Base-by-base conservation (phyloP, 176 grass and related monocot species). In the Oryza australiensis region DNA sequence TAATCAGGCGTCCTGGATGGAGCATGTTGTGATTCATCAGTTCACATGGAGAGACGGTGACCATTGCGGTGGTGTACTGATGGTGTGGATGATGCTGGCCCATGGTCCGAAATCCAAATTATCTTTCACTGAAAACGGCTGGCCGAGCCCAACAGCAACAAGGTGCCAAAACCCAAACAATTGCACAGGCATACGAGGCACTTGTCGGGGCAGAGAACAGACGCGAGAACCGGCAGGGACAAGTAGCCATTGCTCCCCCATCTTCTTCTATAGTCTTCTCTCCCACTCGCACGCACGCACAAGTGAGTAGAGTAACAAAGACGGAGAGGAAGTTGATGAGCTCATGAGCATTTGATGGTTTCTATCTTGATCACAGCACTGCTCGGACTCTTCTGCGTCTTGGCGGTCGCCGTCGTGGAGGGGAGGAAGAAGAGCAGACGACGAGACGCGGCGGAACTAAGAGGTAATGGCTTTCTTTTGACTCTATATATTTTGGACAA, bases 341-440 rank as follows among this genome's bases (percentile, higher is more conserved):
- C 30, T n/a, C 41, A 10, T 55, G 42, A 35, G 53, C 30, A 33
- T 74, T 83, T 87, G 81, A 90, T 87, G 88, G 64, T 76, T 33
- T 73, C 33, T 15, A 18, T 64, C 60, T 63, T 86, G 68, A 16
- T 85, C 81, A 62, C 83, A 46, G 88, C 83, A 81, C 18, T 82
- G 75, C 60, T 80, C 59, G 26, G 16, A 55, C 57, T 78, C 53
- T 30, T 78, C 41, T 30, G 75, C 64, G 29, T 74, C 9, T 22
- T 41, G 70, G 34, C 55, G 23, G 73, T 73, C 73, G 62, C 68
- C 77, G 83, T 43, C 48, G 73, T 67, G 43, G 63, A 79, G 66
- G 73, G 73, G 73, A 45, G 37, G 82, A 69, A 24, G 68, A 77
- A 43, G 37, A 70, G 9, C n/a, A 70, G 27, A 10, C 15, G 42